phyloP scores from a whole-genome alignment of 805 yeast genomes.

The Cyberlindnera bimundalis region DNA sequence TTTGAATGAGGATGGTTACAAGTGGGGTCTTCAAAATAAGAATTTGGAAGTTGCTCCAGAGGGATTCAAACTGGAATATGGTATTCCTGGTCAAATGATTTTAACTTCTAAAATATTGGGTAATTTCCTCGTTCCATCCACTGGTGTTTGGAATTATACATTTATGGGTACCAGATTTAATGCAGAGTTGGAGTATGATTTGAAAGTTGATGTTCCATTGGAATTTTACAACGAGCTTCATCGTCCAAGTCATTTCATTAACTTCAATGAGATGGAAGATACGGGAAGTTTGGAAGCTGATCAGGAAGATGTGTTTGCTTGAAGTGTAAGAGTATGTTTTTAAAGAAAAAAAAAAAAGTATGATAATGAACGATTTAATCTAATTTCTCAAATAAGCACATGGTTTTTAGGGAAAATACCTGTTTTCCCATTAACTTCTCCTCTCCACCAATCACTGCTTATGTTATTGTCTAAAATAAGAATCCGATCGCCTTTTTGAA shows the following conservation, averaged over 20 bases:
- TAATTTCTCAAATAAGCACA: slow-evolving; percentile 8
- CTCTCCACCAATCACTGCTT: slow-evolving; percentile 26
- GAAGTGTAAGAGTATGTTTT: background rate
- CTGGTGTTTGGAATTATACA: slow-evolving; percentile 85
- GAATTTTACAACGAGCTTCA: slow-evolving; percentile 83
- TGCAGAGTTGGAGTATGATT: slow-evolving; percentile 50
- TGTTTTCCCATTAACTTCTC: slow-evolving; percentile 17
- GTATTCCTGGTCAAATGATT: slow-evolving; percentile 61
- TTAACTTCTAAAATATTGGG: slow-evolving; percentile 77
- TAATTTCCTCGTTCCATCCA: slow-evolving; percentile 79
- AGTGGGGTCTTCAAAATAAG: slow-evolving; percentile 71
- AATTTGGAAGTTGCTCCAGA: slow-evolving; percentile 54
- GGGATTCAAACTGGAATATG: slow-evolving; percentile 63
- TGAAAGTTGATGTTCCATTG: slow-evolving; percentile 76
- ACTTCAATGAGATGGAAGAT: slow-evolving; percentile 65
- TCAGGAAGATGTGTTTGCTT: slow-evolving; percentile 59
- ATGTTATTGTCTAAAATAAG: slow-evolving; percentile 29
- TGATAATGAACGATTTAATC: slow-evolving; percentile 3
- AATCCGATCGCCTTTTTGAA: slow-evolving; percentile 42
- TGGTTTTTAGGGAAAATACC: slow-evolving; percentile 26
- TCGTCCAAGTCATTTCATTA: slow-evolving; percentile 82
- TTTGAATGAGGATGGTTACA: slow-evolving; percentile 59
- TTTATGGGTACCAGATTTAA: slow-evolving; percentile 86
- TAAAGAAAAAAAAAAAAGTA: background rate
- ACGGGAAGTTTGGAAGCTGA: slow-evolving; percentile 52